Conservation (phyloP, 352 stramenopile species). For the Pythium monospermum region DNA sequence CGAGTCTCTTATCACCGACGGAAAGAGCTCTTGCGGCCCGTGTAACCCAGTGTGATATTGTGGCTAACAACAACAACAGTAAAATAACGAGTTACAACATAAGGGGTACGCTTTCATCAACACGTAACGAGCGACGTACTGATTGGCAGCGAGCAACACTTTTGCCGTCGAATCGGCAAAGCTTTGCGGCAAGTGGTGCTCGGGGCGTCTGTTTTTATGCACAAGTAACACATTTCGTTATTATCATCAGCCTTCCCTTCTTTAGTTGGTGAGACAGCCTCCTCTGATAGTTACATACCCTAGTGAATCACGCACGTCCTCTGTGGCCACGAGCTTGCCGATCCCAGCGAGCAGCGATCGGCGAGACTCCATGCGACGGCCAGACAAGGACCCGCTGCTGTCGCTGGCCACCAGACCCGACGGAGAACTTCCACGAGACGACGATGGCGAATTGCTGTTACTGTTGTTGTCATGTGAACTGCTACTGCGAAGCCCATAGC, state of each 20-base stretch:
- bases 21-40: slow-evolving; percentile 31
- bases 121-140: slow-evolving; percentile 36
- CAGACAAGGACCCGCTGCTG: slow-evolving; percentile 30
- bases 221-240: no score
- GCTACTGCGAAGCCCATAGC: background rate
- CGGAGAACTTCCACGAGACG: slow-evolving; percentile 16
- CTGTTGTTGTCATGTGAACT: slow-evolving; percentile 8
- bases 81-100: background rate
- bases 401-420: slow-evolving; percentile 17
- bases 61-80: slow-evolving; percentile 25
- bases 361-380: slow-evolving; percentile 41
- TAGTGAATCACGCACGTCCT: slow-evolving; percentile 40
- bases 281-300: slow-evolving; percentile 10
- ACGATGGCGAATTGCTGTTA: background rate
- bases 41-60: slow-evolving; percentile 36
- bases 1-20: no score
- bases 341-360: slow-evolving; percentile 73
- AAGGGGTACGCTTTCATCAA: slow-evolving; percentile 1
- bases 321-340: slow-evolving; percentile 58
- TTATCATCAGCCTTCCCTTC: no score
- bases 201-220: no score
- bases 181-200: slow-evolving; percentile 43
- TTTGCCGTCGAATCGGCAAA: slow-evolving; percentile 57
- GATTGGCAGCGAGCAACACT: slow-evolving; percentile 56
- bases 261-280: no score